These are phyloP conservation scores for Nothophaeocryptopus gaeumannii DNA, from an alignment of 2,329 filamentous ascomycete genomes.

Conservation along the genomic window DNA sequence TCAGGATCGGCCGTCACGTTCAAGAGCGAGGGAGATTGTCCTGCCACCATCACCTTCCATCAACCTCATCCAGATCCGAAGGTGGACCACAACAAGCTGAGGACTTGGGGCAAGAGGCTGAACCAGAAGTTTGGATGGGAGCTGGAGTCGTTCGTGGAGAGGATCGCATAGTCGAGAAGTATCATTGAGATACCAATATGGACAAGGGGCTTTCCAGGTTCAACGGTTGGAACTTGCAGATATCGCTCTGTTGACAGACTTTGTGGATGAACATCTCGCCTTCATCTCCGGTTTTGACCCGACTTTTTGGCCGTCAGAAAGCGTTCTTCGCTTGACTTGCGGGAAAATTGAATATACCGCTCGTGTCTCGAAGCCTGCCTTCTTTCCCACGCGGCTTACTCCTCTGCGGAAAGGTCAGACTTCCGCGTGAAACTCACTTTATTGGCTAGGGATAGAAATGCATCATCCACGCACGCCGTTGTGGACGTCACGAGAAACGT, in stretches of 20 bases:
- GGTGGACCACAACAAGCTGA: constrained; percentile 9
- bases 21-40: constrained; percentile 1
- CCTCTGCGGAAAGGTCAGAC: too few relatives aligned
- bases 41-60: constrained; percentile 9
- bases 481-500: too few relatives aligned
- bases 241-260: constrained; percentile 4
- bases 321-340: too few relatives aligned
- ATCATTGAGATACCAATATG: neutral
- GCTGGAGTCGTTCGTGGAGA: constrained; percentile 6
- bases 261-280: too few relatives aligned
- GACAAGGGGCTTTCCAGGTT: constrained; percentile 6
- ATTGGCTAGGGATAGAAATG: too few relatives aligned
- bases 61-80: constrained; percentile 10
- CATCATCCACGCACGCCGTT: too few relatives aligned
- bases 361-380: too few relatives aligned
- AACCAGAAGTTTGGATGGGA: constrained; percentile 13
- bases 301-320: too few relatives aligned
- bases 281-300: too few relatives aligned
- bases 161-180: constrained; percentile 13
- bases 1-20: constrained; percentile 9
- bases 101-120: constrained; percentile 11
- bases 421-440: too few relatives aligned
- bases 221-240: constrained; percentile 23
- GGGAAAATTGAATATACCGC: too few relatives aligned
- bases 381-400: too few relatives aligned